Evolutionary conservation across 129 eudicot genomes (phyloP), one percentile per base, ranked within the genome.

Genomic region (Solidago caesia): DNA sequence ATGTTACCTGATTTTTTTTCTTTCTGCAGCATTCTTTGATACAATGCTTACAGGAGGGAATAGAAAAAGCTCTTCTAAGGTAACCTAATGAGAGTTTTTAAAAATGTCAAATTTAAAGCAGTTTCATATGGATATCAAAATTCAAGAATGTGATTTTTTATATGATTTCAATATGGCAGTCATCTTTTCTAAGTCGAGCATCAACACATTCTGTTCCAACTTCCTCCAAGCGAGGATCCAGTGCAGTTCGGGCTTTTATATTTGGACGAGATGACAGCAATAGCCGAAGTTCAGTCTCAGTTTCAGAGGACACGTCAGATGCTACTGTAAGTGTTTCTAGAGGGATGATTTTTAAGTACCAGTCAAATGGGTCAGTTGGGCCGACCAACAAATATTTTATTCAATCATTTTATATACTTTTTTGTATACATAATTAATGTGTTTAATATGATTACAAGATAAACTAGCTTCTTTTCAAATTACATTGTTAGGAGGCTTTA

Each of bases 241-340:
- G 72, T 60, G 70, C 70, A 48, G 80, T 44, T 7, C 82, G 85
- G 43, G 84, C 96, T 39, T 89, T 73, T 64, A 83, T 92, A 61
- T 92, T 92, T 78, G 98, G 96, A 63, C 80, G 98, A 75, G 98
- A 92, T 77, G 98, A 92, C 83, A 89, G 98, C 63, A 92, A 87
- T 67, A 92, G 96, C 79, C 86, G 92, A 77, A 86, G 83, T 80
- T 92, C 96, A 72, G 61, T 86, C 2, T 82, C 86, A 11, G 13
- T 78, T 55, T 77, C 90, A 67, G 96, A 87, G 72, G 94, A 89
- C 49, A 79, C 84, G n/a, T 73, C 85, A 21, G 86, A 88, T 49
- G 5, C 83, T 7, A 67, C 82, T 12, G 92, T 86, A 81, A 88
- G 91, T 82, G 52, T 68, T 71, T 41, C 53, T 61, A 49, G 26